phyloP scores from a whole-genome alignment of 176 grass and related monocot genomes.

The Ampelocalamus luodianensis region DNA sequence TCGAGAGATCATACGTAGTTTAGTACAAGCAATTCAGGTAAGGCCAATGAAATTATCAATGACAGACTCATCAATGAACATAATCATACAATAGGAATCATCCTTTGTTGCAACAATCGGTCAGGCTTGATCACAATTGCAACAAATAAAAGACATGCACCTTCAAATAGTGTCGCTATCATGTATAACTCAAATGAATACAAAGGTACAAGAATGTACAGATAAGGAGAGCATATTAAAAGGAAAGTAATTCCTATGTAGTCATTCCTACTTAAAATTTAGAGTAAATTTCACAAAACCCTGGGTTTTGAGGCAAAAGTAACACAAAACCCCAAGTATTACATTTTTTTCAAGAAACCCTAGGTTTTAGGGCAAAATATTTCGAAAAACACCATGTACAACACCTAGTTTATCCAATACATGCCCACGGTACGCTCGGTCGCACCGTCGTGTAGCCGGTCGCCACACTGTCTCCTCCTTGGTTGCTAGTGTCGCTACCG shows the following conservation, averaged over 20 bases:
- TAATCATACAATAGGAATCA: neutral
- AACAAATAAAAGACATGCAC: neutral
- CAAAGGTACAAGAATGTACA: neutral
- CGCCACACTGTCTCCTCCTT: too few relatives aligned
- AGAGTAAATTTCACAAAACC: too few relatives aligned
- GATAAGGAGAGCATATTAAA: neutral
- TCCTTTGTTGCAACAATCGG: neutral
- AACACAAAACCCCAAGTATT: too few relatives aligned
- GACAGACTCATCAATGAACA: neutral
- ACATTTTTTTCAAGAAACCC: too few relatives aligned
- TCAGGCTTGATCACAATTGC: neutral
- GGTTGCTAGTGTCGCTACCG: too few relatives aligned
- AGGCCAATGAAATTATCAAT: constrained; percentile 1
- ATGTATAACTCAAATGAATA: neutral
- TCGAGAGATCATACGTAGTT: neutral
- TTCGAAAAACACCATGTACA: too few relatives aligned
- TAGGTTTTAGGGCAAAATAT: too few relatives aligned
- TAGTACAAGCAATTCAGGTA: neutral
- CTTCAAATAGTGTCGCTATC: neutral
- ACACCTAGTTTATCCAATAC: too few relatives aligned
- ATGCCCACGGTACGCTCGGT: too few relatives aligned
- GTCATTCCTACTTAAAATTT: neutral
- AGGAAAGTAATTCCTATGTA: neutral
- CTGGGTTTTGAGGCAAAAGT: too few relatives aligned
- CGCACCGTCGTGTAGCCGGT: too few relatives aligned